Evolutionary conservation across 1,284 basidiomycete species (phyloP).

Genomic region (Naganishia sp.): DNA sequence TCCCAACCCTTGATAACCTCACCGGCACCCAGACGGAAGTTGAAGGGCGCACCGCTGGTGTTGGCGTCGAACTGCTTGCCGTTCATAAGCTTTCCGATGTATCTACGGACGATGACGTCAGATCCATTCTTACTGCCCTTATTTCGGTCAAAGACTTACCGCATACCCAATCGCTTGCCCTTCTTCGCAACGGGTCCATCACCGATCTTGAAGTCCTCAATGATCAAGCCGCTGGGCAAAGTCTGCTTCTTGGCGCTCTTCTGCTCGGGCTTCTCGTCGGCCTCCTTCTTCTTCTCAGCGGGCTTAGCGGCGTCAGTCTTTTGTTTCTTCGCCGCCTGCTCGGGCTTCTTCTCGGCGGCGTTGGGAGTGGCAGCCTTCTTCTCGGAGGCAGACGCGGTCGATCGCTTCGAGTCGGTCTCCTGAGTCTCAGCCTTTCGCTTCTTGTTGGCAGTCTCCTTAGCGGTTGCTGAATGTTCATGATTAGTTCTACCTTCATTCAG

Average conservation of each 20-base stretch:
- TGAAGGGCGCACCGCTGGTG: conserved; percentile 84
- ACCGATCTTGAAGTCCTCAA: conserved; percentile 76
- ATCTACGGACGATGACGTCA: conserved; percentile 35
- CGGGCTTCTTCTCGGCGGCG: conserved; percentile 55
- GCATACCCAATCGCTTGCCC: conserved; percentile 80
- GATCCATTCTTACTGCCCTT: neutral
- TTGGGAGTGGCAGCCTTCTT: conserved; percentile 67
- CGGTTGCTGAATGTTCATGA: conserved; percentile 42
- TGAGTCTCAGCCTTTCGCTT: conserved; percentile 58
- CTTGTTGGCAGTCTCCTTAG: conserved; percentile 61
- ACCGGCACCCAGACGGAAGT: conserved; percentile 80
- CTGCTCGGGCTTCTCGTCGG: conserved; percentile 32
- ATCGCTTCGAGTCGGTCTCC: conserved; percentile 51
- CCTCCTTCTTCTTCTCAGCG: conserved; percentile 27
- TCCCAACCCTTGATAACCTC: conserved; percentile 98
- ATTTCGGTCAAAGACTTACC: conserved; percentile 55
- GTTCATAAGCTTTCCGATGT: conserved; percentile 68
- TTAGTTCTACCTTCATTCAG: conserved; percentile 26
- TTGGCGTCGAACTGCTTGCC: conserved; percentile 90
- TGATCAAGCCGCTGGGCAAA: conserved; percentile 63
- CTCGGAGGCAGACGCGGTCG: conserved; percentile 36
- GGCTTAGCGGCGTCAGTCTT: conserved; percentile 48
- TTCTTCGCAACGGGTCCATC: conserved; percentile 80
- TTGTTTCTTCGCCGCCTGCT: conserved; percentile 48
- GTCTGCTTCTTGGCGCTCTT: conserved; percentile 32